Evolutionary conservation across 768 basidiomycete genomes (phyloP).

Genomic region (Postia placenta): DNA sequence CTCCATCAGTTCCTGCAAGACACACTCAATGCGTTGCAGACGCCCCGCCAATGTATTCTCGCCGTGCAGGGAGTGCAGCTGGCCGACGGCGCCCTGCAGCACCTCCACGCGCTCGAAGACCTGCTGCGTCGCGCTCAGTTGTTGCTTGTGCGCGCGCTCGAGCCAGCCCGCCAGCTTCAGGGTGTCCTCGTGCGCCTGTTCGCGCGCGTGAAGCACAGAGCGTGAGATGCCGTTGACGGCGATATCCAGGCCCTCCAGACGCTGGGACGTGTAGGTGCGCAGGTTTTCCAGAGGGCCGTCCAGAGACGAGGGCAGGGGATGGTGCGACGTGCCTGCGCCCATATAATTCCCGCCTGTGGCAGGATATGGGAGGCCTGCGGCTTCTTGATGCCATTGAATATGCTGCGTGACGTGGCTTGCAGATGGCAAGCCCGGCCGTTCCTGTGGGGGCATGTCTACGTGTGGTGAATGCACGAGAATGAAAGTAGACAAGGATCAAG

Average conservation of each 20-base stretch:
- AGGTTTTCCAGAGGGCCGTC: neutral
- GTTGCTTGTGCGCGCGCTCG: slow-evolving; percentile 3
- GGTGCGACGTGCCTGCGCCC: no score
- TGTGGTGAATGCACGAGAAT: no score
- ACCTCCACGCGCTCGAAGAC: slow-evolving; percentile 4
- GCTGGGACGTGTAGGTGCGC: neutral
- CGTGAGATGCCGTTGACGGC: neutral
- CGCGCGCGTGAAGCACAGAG: neutral
- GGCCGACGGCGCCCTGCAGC: slow-evolving; percentile 7
- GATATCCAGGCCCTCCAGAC: neutral
- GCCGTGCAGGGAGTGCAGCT: neutral
- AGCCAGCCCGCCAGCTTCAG: slow-evolving; percentile 7
- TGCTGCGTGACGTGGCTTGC: no score
- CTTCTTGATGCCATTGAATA: no score
- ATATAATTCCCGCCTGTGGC: neutral
- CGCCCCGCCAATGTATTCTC: neutral
- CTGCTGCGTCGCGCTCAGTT: slow-evolving; percentile 2
- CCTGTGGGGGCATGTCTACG: no score
- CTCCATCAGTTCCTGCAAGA: slow-evolving; percentile 10
- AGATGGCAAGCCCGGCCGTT: no score
- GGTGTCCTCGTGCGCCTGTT: slow-evolving; percentile 2
- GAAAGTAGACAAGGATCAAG: no score
- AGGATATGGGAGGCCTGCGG: no score
- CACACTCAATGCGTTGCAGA: slow-evolving; percentile 10
- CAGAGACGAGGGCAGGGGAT: neutral